Evolutionary conservation across 2,329 filamentous ascomycete species (phyloP), one percentile per base, ranked within the genome.

Genomic region (Botrytis hyacinthi): DNA sequence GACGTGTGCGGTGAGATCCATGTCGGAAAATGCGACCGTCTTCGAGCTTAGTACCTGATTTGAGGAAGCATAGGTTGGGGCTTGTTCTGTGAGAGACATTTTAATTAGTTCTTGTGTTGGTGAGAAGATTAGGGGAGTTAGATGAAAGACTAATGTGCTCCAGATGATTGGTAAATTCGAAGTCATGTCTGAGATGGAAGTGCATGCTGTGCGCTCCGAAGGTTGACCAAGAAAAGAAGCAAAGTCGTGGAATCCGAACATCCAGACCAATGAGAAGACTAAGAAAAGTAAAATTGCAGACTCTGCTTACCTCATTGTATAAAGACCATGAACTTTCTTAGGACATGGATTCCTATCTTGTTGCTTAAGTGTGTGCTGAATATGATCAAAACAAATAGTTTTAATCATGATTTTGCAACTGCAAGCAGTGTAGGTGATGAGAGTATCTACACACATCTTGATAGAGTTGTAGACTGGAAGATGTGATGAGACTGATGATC

Each of bases 351-450:
- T 42, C 8, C 37, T 57, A 26, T 69, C 66, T 6, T 32, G 5
- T 20, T 69, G 66, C 26, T 42, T 32, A 2, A 42, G 29, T 0
- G 66, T 69, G 32, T 69, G 66, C 6, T 69, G 66, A 6, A 69
- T 42, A 44, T 69, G 35, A 32, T 69, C 66, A 32, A 42, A 69
- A 59, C 66, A 69, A 32, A 69, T 32, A 18, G n/a, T 69, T 29
- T 69, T 26, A 5, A 69, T n/a, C 66, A 69, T 69, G 7, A 69
- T 59, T 1, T 26, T 18, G 20, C 66, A 69, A 29, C 4, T 10
- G 26, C 66, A 69, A 22, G 14, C 37, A 5, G 37, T 42, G 12
- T 69, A 69, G 3, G 8, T 29, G n/a, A 57, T 22, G n/a, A 57
- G 35, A 26, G 48, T 69, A 29, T 69, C 37, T 6, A 26, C 37